Evolutionary conservation across 1,139 yeast species (phyloP).

Genomic region (Sugiyamaella pinicola): DNA sequence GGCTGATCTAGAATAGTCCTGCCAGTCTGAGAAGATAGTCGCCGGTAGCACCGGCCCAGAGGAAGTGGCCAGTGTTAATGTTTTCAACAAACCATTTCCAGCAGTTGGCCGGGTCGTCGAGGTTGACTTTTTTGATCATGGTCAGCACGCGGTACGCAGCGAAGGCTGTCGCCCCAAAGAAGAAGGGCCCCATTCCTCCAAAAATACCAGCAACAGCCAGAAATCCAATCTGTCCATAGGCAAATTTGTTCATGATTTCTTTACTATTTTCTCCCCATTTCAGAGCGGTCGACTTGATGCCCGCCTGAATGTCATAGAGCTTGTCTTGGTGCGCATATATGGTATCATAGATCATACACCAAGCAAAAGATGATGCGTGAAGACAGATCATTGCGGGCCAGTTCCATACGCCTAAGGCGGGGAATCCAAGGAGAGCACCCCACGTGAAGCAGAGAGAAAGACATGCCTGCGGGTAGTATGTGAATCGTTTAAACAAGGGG

Average conservation of each 20-base stretch:
- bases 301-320: conserved; percentile 79
- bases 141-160: conserved; percentile 68
- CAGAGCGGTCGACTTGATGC: conserved; percentile 91
- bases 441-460: conserved; percentile 86
- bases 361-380: conserved; percentile 73
- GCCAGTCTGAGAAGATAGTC: conserved; percentile 64
- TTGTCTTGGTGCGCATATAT: conserved; percentile 98
- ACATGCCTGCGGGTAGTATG: conserved; percentile 90
- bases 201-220: conserved; percentile 73
- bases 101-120: conserved; percentile 78
- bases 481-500: conserved; percentile 90
- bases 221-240: conserved; percentile 66
- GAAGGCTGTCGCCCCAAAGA: conserved; percentile 59
- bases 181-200: conserved; percentile 87
- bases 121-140: conserved; percentile 71
- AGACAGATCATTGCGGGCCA: conserved; percentile 76
- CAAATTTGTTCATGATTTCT: conserved; percentile 62
- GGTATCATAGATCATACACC: conserved; percentile 97
- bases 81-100: conserved; percentile 80
- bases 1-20: conserved; percentile 45
- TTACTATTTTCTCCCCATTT: conserved; percentile 86
- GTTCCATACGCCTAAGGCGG: conserved; percentile 86
- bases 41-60: conserved; percentile 72
- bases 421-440: conserved; percentile 94
- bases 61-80: conserved; percentile 75